Conservation (phyloP, 495 filamentous ascomycete species). For the Aspergillus cavernicola region DNA sequence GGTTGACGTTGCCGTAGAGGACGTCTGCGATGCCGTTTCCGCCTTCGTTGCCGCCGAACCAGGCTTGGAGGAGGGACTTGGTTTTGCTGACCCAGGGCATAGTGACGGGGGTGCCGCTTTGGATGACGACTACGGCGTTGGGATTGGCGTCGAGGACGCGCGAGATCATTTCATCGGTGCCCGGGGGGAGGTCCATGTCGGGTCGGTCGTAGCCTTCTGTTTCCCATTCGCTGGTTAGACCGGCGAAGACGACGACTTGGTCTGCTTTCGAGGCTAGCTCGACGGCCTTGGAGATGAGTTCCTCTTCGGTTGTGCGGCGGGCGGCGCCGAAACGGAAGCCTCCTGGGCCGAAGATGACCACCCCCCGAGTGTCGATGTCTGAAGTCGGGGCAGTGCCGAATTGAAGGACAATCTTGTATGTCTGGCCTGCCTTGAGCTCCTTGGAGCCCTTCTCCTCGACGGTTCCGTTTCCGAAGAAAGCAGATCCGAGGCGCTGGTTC, state of each 20-base stretch:
- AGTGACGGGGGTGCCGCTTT: conserved; percentile 77
- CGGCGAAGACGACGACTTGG: conserved; percentile 75
- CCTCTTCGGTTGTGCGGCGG: conserved; percentile 61
- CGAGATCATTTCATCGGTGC: conserved; percentile 70
- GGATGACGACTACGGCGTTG: conserved; percentile 72
- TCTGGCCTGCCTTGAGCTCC: conserved; percentile 54
- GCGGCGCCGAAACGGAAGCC: conserved; percentile 77
- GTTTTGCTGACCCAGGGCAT: conserved; percentile 77
- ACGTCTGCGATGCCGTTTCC: conserved; percentile 62
- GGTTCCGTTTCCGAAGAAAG: conserved; percentile 60
- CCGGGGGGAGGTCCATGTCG: conserved; percentile 76
- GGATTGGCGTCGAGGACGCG: conserved; percentile 69
- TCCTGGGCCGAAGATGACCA: conserved; percentile 58
- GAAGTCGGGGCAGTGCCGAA: conserved; percentile 63
- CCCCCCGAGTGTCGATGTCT: conserved; percentile 50
- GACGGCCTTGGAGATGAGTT: conserved; percentile 62
- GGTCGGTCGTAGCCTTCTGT: conserved; percentile 83
- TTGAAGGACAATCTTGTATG: conserved; percentile 58
- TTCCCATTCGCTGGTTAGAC: conserved; percentile 83
- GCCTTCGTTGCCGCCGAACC: conserved; percentile 66
- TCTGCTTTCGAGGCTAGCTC: conserved; percentile 60
- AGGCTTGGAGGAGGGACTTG: conserved; percentile 68
- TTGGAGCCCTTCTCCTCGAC: conserved; percentile 57
- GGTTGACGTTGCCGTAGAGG: conserved; percentile 53
- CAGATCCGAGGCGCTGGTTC: conserved; percentile 55